A percentile compares a stretch with the other conserved stretches of the same genome.
Evolutionary conservation across 2,329 filamentous ascomycete species (phyloP).

Genomic region (Paraphaeosphaeria sporulosa): DNA sequence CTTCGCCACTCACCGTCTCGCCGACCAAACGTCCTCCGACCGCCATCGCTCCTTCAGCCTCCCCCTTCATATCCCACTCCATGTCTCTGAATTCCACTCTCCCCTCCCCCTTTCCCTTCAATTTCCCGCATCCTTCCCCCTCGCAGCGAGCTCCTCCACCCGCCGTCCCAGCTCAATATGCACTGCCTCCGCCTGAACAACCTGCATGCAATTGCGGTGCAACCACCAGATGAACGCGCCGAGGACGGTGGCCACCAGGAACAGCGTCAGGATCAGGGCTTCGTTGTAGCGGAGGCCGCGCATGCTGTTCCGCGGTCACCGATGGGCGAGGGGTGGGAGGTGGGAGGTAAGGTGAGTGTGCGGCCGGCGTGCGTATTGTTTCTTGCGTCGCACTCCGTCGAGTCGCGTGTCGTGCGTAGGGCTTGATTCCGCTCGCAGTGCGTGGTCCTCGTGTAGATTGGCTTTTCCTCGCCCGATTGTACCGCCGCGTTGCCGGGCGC

Average conservation of each 20-base stretch:
- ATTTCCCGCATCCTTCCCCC: background rate
- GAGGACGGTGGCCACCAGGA: background rate
- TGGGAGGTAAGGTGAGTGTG: too few species aligned
- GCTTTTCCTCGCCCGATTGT: background rate
- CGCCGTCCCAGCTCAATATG: background rate
- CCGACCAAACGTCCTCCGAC: too few species aligned
- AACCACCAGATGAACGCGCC: background rate
- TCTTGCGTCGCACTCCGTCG: too few species aligned
- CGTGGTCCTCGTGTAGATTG: too few species aligned
- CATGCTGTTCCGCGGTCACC: background rate
- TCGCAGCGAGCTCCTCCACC: background rate
- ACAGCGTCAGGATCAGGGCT: constrained; percentile 1
- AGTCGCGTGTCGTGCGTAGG: too few species aligned
- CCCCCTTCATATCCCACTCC: too few species aligned
- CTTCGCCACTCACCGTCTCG: too few species aligned
- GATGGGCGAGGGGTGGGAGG: background rate
- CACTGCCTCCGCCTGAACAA: constrained; percentile 2
- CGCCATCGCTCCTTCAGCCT: too few species aligned
- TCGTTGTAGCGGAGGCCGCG: background rate
- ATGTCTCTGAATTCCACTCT: too few species aligned
- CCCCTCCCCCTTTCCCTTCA: too few species aligned
- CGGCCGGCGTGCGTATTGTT: too few species aligned
- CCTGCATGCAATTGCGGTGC: background rate
- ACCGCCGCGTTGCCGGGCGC: background rate
- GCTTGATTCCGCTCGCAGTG: too few species aligned